Base-by-base conservation (phyloP, 176 grass and related monocot species). In the Triticum monococcum region DNA sequence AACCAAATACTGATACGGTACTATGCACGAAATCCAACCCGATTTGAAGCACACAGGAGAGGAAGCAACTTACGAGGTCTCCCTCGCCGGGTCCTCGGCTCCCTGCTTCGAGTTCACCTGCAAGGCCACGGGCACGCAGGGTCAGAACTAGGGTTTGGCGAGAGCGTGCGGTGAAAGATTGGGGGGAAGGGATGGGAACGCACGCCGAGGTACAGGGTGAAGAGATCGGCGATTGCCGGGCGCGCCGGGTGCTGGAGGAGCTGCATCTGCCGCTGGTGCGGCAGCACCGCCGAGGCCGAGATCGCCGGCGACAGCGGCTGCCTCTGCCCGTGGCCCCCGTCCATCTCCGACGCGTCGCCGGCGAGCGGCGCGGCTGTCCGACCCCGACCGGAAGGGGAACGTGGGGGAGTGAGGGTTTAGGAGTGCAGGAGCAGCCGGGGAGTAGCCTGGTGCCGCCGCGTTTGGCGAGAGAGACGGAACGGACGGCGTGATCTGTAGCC, bases 201-300 rank as follows among this genome's bases (percentile, higher is more conserved):
- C 90, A 99, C 94, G 22, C 94, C 94, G 72, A 99, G 97, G 73
- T 99, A 96, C 28, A 96, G 85, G 84, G 91, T 94, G 92, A 99
- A 96, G 88, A 99, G 97, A 86, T 99, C 94, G 82, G 65, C 79
- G 78, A 99, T 87, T 81, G 94, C 92, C 69, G 90, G 25, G 40
- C 86, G 85, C 57, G 94, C 82, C 17, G 94, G 92, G 50, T 96
- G 94, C 77, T 88, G 92, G 77, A 92, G 93, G 57, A 83, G 86
- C 60, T 92, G 83, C 89, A 90, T 89, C 88, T 90, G 80, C 65
- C 84, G 36, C 81, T 92, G 87, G 81, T 85, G 89, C 37, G 61
- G 85, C 18, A 81, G 16, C 61, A 70, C 69, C 12, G 61, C 18
- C n/a, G 86, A 80, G n/a, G 70, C 86, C 30, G 89, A 84, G 18